Conservation (phyloP, 352 stramenopile species). For the Globisporangium cystogenes region DNA sequence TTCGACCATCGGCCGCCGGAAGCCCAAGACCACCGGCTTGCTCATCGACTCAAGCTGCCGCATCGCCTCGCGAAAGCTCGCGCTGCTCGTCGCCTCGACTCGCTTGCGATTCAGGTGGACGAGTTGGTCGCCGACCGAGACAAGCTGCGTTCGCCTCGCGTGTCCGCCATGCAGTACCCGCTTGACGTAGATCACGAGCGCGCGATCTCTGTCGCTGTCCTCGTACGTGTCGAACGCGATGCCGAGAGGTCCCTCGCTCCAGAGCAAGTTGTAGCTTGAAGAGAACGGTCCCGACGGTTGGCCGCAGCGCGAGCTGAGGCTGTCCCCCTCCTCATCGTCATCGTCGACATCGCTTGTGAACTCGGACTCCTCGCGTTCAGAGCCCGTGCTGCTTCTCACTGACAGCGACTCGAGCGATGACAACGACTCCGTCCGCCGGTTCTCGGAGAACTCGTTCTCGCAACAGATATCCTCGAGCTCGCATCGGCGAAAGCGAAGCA, state of each 20-base stretch:
- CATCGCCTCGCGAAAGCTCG: conserved; percentile 34
- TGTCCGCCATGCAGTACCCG: conserved; percentile 21
- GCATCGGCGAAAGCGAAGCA: conserved; percentile 28
- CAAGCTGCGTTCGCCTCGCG: conserved; percentile 26
- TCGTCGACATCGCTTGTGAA: conserved; percentile 1
- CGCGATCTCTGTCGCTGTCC: conserved; percentile 22
- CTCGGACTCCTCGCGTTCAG: not conserved
- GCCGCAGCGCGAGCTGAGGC: not conserved
- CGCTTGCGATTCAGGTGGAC: conserved; percentile 28
- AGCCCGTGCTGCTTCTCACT: not conserved
- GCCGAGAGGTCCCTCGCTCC: conserved; percentile 28
- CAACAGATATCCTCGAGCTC: not conserved
- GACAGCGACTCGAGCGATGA: conserved; percentile 4
- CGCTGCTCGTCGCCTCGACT: conserved; percentile 18
- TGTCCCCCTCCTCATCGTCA: conserved; percentile 9
- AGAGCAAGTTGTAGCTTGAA: conserved; percentile 35
- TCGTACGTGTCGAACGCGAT: conserved; percentile 39
- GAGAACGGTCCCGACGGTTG: conserved; percentile 3
- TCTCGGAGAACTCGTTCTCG: too few species aligned
- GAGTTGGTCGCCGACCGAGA: conserved; percentile 31
- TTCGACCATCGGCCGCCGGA: conserved; percentile 32
- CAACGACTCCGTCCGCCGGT: conserved; percentile 6
- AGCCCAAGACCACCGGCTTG: conserved; percentile 32
- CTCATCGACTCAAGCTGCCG: conserved; percentile 19
- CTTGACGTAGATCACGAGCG: conserved; percentile 42